Conservation (phyloP, 108 stramenopile genomes). For the Pseudonitzschia multiseries region DNA sequence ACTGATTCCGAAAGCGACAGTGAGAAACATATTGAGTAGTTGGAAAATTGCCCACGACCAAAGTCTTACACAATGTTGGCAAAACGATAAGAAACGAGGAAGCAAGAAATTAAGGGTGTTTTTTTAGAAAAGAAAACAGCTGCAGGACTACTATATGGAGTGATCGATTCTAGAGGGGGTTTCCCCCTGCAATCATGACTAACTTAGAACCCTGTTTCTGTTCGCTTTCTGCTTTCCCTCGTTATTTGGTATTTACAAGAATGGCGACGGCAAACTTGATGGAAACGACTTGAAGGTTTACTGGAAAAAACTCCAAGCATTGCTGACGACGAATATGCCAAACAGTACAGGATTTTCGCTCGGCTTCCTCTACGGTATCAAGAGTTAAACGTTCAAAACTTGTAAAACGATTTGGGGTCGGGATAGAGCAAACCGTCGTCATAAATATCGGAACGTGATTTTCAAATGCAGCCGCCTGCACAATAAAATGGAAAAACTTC, state of each 20-base stretch:
- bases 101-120: too few relatives aligned
- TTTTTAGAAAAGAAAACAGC: too few relatives aligned
- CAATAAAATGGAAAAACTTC: too few relatives aligned
- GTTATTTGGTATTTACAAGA: constrained; percentile 20
- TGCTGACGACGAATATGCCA: constrained; percentile 80
- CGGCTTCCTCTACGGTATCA: constrained; percentile 84
- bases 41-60: neutral
- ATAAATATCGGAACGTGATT: too few relatives aligned
- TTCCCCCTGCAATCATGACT: neutral
- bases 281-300: constrained; percentile 74
- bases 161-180: neutral
- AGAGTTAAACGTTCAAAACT: neutral
- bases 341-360: constrained; percentile 79
- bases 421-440: too few relatives aligned
- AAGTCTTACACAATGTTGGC: neutral
- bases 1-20: neutral
- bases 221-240: neutral
- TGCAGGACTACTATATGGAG: too few relatives aligned
- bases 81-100: neutral
- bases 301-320: constrained; percentile 71
- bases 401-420: too few relatives aligned
- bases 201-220: neutral
- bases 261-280: constrained; percentile 64
- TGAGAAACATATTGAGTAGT: neutral
- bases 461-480: too few relatives aligned